Evolutionary conservation across 441 rosid genomes (phyloP), one percentile per base, ranked within the genome.

Genomic region (Breynia disticha): DNA sequence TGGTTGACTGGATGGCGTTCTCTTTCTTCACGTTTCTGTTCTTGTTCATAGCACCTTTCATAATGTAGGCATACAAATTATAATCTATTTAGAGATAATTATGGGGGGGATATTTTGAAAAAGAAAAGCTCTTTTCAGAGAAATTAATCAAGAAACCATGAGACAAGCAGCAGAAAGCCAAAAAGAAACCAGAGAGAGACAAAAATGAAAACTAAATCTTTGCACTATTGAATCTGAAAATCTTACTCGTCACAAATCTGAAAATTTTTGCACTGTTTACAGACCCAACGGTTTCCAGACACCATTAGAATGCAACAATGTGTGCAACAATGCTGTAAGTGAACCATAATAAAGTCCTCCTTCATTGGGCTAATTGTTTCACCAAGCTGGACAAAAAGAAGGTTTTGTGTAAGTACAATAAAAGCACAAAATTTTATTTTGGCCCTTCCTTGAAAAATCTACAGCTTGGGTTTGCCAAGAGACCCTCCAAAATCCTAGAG

Each of bases 331-430:
- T 80, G 83, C 75, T 87, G 99, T 72, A 94, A 74, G 74, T 94
- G 95, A 68, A 94, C 97, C 95, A 93, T 88, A 69, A 93, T 93
- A 73, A 90, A 94, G 68, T 90, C 99, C 61, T 93, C 99, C 82
- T 89, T 93, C 99, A 93, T 93, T 0, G 99, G 97, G 69, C 73
- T 73, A 70, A 93, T 93, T 54, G 97, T 89, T 79, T 93, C 99
- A 59, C 99, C 99, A 73, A 93, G 99, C 99, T 93, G 83, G 11
- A 68, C 48, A 41, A 18, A 63, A 58, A 59, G 16, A 17, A 11
- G n/a, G n/a, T n/a, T n/a, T n/a, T n/a, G n/a, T n/a, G n/a, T n/a
- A n/a, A n/a, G n/a, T n/a, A n/a, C n/a, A n/a, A n/a, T n/a, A n/a
- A n/a, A n/a, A n/a, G n/a, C n/a, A n/a, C n/a, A n/a, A n/a, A n/a